Evolutionary conservation across 1,284 basidiomycete species (phyloP).

Genomic region (Naganishia albida): DNA sequence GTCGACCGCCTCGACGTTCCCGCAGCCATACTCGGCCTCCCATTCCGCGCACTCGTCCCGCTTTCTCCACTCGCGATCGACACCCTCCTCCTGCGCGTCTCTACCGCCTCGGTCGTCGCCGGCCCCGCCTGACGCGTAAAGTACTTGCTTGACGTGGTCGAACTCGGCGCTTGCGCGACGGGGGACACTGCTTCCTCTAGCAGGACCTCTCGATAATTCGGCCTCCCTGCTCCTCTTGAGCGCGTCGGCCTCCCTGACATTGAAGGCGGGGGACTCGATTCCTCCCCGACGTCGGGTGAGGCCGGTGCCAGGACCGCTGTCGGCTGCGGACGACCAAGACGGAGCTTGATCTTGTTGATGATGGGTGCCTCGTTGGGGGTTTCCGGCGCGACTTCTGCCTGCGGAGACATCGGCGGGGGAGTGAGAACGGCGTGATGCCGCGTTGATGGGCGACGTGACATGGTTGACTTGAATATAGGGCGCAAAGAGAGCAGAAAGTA

Average conservation of each 20-base stretch:
- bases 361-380: background rate
- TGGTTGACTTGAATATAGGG: background rate
- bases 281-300: background rate
- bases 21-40: conserved; percentile 1
- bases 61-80: conserved; percentile 13
- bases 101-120: background rate
- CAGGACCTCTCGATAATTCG: conserved; percentile 10
- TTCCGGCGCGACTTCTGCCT: background rate
- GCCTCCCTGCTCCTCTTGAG: background rate
- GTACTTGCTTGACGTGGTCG: conserved; percentile 7
- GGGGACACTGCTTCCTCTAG: background rate
- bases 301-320: background rate
- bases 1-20: background rate
- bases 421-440: background rate
- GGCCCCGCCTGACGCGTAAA: conserved; percentile 5
- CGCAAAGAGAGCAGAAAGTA: no score
- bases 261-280: background rate
- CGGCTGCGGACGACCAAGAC: background rate
- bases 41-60: background rate
- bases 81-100: background rate
- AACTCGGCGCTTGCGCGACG: background rate
- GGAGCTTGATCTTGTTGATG: conserved; percentile 15
- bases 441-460: conserved; percentile 5
- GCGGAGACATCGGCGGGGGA: background rate
- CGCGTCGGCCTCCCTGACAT: background rate